Percentiles rank a stretch among this genome's conserved stretches.
Evolutionary conservation across 169 alveolate species (phyloP).

Genomic region (Cryptosporidium muris): DNA sequence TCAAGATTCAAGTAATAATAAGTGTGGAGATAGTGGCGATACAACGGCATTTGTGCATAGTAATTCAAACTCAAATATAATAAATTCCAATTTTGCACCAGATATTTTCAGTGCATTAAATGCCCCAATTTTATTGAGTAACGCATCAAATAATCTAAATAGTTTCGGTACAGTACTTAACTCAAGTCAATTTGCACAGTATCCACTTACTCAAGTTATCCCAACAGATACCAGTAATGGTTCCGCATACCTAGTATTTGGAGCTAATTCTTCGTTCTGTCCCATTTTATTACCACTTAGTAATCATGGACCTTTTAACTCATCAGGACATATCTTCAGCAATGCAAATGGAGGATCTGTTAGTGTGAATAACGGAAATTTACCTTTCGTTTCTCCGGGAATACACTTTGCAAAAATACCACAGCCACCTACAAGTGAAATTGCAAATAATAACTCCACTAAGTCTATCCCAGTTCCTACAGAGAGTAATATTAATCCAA

Average conservation of each 20-base stretch:
- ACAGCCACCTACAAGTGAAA: no score
- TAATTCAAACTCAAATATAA: not conserved
- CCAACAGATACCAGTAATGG: not conserved
- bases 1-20: not conserved
- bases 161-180: slow-evolving; percentile 12
- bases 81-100: not conserved
- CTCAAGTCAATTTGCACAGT: slow-evolving; percentile 16
- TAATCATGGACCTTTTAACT: slow-evolving; percentile 22
- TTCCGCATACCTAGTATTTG: slow-evolving; percentile 10
- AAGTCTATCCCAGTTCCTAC: no score
- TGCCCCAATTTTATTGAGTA: not conserved
- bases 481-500: no score
- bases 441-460: no score
- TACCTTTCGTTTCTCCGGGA: no score
- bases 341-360: no score
- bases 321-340: not conserved
- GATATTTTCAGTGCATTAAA: slow-evolving; percentile 30
- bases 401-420: no score
- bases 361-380: no score
- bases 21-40: not conserved
- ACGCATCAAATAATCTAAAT: slow-evolving; percentile 12
- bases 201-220: slow-evolving; percentile 26
- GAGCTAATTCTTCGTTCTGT: slow-evolving; percentile 42
- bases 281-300: slow-evolving; percentile 38
- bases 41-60: not conserved